phyloP scores from a whole-genome alignment of 176 grass and related monocot genomes.

The Zizania latifolia region DNA sequence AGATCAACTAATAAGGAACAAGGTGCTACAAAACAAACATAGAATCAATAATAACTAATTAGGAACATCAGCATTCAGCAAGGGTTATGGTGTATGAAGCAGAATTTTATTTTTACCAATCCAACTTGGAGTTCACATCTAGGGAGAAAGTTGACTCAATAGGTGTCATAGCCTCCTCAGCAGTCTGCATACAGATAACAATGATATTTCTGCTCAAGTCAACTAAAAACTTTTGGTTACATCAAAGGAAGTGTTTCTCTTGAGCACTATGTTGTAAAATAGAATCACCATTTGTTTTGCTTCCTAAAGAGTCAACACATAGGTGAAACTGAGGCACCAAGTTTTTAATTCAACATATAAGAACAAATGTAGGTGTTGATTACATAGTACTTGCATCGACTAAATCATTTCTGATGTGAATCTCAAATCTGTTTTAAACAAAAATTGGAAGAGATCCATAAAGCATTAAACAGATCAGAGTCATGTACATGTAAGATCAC shows the following conservation, averaged over 20 bases:
- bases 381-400: not conserved
- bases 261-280: not conserved
- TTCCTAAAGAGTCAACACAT: conserved; percentile 7
- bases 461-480: not conserved
- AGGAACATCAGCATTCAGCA: conserved; percentile 8
- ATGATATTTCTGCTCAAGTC: conserved; percentile 13
- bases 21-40: not conserved
- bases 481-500: not conserved
- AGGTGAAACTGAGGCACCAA: not conserved
- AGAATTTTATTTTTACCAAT: conserved; percentile 59
- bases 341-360: not conserved
- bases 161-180: conserved; percentile 96
- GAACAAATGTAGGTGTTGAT: not conserved
- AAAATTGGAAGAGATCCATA: not conserved
- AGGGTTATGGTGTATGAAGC: conserved; percentile 6
- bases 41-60: not conserved
- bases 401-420: not conserved
- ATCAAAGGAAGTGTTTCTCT: not conserved
- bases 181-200: conserved; percentile 63
- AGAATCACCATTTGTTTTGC: conserved; percentile 5
- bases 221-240: not conserved
- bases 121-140: conserved; percentile 97
- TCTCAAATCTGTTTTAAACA: not conserved
- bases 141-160: conserved; percentile 99
- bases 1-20: not conserved